Evolutionary conservation across 2,329 filamentous ascomycete genomes (phyloP).

Genomic region (Aspergillus brunneoviolaceus): DNA sequence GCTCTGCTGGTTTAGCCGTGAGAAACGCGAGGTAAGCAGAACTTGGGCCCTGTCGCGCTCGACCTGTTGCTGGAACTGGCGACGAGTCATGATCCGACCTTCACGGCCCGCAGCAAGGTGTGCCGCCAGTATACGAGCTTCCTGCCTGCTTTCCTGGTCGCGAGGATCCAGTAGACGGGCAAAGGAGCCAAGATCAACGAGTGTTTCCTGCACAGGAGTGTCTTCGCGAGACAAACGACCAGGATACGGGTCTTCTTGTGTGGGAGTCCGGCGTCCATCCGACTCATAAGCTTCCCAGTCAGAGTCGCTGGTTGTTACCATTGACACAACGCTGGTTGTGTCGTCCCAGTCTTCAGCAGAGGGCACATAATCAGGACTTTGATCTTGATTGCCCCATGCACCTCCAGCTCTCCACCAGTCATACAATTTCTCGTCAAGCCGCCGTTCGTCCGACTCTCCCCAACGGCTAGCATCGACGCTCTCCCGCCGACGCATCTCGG

Average conservation of each 20-base stretch:
- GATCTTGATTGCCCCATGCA: constrained; percentile 80
- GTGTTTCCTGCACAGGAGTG: constrained; percentile 61
- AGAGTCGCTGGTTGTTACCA: constrained; percentile 54
- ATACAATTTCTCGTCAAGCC: constrained; percentile 74
- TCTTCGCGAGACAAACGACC: constrained; percentile 44
- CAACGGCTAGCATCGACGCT: constrained; percentile 42
- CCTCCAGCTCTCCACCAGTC: constrained; percentile 80
- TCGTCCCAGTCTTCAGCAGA: constrained; percentile 62
- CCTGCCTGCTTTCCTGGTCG: constrained; percentile 72
- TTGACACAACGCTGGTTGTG: constrained; percentile 76
- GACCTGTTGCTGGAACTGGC: constrained; percentile 67
- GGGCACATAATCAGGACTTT: constrained; percentile 74
- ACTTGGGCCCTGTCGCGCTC: constrained; percentile 70
- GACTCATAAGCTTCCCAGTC: constrained; percentile 48
- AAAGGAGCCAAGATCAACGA: constrained; percentile 67
- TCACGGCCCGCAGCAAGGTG: constrained; percentile 63
- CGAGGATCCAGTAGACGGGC: constrained; percentile 79
- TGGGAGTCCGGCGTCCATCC: constrained; percentile 66
- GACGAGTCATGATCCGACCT: constrained; percentile 74
- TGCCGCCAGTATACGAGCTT: constrained; percentile 77
- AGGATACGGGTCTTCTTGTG: constrained; percentile 61
- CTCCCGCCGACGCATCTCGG: constrained; percentile 68
- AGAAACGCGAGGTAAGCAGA: constrained; percentile 52
- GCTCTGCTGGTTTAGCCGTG: constrained; percentile 24
- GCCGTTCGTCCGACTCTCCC: constrained; percentile 58